These are phyloP conservation scores for Erigeron philadelphicus DNA, from an alignment of 140 eudicot species.

Conservation along the genomic window DNA sequence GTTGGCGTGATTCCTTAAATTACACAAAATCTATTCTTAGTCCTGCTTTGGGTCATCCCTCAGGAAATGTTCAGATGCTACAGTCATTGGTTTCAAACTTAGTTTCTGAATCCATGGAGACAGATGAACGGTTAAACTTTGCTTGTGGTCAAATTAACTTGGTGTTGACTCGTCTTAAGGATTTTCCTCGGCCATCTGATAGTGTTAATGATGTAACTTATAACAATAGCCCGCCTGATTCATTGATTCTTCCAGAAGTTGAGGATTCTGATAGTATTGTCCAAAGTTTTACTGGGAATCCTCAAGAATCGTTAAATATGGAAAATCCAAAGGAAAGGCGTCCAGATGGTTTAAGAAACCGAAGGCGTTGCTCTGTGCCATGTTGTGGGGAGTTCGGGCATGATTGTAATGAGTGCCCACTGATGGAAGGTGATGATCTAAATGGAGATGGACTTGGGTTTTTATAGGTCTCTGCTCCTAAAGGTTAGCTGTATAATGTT, in stretches of 20 bases:
- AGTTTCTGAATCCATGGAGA: slow-evolving; percentile 62
- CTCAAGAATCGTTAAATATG: slow-evolving; percentile 39
- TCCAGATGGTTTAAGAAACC: slow-evolving; percentile 47
- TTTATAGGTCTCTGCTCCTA: slow-evolving; percentile 39
- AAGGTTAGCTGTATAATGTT: slow-evolving; percentile 30
- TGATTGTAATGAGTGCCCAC: slow-evolving; percentile 60
- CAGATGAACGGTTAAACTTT: slow-evolving; percentile 60
- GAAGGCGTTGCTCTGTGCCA: slow-evolving; percentile 54
- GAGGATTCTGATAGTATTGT: slow-evolving; percentile 75
- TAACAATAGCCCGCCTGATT: slow-evolving; percentile 52
- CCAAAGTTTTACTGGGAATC: slow-evolving; percentile 49
- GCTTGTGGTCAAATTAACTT: slow-evolving; percentile 55
- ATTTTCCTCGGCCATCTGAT: slow-evolving; percentile 42
- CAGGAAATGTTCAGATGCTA: slow-evolving; percentile 50
- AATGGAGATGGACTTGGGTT: slow-evolving; percentile 56
- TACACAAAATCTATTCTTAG: slow-evolving; percentile 31
- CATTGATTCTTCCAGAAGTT: slow-evolving; percentile 62
- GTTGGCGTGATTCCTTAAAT: slow-evolving; percentile 62
- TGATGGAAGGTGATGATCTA: slow-evolving; percentile 51
- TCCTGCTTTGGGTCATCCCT: slow-evolving; percentile 26
- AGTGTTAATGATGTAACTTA: slow-evolving; percentile 34
- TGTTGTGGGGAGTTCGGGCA: slow-evolving; percentile 73
- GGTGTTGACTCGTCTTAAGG: slow-evolving; percentile 61
- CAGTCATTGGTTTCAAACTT: slow-evolving; percentile 63
- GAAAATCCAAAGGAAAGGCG: slow-evolving; percentile 58